phyloP scores from a whole-genome alignment of 2,329 filamentous ascomycete species.

The Sporothrix humicola region DNA sequence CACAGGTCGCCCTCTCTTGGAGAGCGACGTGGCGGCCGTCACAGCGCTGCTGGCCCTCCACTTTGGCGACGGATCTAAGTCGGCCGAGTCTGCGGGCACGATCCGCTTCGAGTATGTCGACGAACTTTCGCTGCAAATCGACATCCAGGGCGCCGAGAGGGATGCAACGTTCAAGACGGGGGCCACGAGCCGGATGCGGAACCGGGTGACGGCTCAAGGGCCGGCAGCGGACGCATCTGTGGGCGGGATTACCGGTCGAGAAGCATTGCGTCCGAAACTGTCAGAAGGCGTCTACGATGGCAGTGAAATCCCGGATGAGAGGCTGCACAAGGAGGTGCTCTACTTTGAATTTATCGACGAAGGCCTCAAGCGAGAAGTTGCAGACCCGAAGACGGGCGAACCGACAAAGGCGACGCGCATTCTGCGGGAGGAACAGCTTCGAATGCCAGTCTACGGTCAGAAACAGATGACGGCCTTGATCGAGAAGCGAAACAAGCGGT shows the following conservation, averaged over 20 bases:
- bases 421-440: constrained; percentile 77
- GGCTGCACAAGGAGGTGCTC: constrained; percentile 68
- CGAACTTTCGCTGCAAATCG: constrained; percentile 79
- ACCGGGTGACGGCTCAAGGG: constrained; percentile 46
- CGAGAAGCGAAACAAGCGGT: constrained; percentile 86
- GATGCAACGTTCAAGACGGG: constrained; percentile 69
- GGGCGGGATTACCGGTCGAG: constrained; percentile 59
- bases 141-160: constrained; percentile 70
- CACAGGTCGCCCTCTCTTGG: constrained; percentile 69
- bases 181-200: constrained; percentile 56
- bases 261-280: constrained; percentile 45
- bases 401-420: constrained; percentile 70
- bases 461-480: constrained; percentile 90
- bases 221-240: constrained; percentile 62
- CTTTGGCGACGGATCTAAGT: constrained; percentile 8
- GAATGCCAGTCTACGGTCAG: constrained; percentile 91
- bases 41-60: constrained; percentile 55
- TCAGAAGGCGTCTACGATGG: constrained; percentile 16
- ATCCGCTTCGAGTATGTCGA: constrained; percentile 88
- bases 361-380: constrained; percentile 82
- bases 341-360: constrained; percentile 93
- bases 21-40: constrained; percentile 83
- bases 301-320: no score
- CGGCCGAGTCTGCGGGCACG: constrained; percentile 65
- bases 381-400: constrained; percentile 74